Base-by-base conservation (phyloP, 768 basidiomycete genomes). In the Kwoniella pini region DNA sequence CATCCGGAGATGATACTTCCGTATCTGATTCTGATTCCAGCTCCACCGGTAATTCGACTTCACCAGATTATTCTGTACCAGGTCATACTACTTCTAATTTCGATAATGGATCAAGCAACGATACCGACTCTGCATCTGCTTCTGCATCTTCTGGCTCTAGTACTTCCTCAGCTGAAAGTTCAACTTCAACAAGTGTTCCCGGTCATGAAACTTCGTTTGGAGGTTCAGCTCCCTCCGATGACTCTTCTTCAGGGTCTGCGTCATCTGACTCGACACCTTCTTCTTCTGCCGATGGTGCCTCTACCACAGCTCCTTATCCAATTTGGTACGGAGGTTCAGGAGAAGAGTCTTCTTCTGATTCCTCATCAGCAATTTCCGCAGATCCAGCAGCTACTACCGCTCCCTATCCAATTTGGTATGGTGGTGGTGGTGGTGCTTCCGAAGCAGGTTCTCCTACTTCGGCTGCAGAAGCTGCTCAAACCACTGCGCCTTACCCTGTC, bases 401-500 rank as follows among this genome's bases (percentile, higher is more conserved):
- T 24, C 45, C 46, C 42, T 50, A 43, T 46, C 60, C 60, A 7
- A 24, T 44, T 12, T 62, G 54, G 54, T 57, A 62, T 24, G 60
- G 60, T 17, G 60, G 60, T n/a, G n/a, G n/a, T n/a, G n/a, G n/a
- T n/a, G n/a, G n/a, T n/a, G n/a, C n/a, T n/a, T n/a, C n/a, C n/a
- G n/a, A n/a, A n/a, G n/a, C n/a, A n/a, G n/a, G n/a, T n/a, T n/a
- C n/a, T 17, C 24, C 48, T 13, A 42, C 52, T 42, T 22, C 61
- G 2, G 30, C 54, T 17, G 19, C 27, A 26, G 57, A 46, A 24
- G 33, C 68, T 11, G 65, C 64, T 26, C 28, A 53, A 10, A 54
- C 46, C 33, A 45, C 45, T 12, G 57, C 40, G 15, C 45, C 46
- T 48, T 50, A 43, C 53, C 60, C 60, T 15, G n/a, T 44, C n/a